These are phyloP conservation scores for Colletotrichum musicola DNA, from an alignment of 2,329 filamentous ascomycete species.

Conservation along the genomic window DNA sequence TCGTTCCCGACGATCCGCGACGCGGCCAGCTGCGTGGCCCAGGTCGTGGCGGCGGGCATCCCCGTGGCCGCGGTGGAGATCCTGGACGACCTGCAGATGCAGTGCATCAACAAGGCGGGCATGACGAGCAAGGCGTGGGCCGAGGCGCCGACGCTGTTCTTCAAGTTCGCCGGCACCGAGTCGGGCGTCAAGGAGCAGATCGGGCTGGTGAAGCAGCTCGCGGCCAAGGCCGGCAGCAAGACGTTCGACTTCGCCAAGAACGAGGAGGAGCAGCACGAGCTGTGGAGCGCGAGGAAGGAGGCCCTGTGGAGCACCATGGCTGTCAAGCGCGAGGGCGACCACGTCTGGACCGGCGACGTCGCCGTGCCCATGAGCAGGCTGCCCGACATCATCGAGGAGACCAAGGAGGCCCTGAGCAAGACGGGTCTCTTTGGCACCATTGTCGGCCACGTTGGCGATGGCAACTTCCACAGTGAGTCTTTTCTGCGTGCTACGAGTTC, in stretches of 20 bases:
- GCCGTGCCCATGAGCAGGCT: conserved; percentile 83
- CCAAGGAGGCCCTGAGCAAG: conserved; percentile 60
- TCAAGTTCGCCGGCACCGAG: conserved; percentile 84
- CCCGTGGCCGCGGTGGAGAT: conserved; percentile 94
- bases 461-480: conserved; percentile 77
- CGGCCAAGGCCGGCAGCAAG: conserved; percentile 71
- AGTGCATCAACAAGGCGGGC: conserved; percentile 74
- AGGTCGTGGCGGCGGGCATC: conserved; percentile 83
- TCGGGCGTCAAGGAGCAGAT: conserved; percentile 84
- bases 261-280: conserved; percentile 77
- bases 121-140: conserved; percentile 76
- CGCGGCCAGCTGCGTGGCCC: conserved; percentile 83
- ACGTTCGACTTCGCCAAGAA: conserved; percentile 83
- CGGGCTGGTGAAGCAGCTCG: conserved; percentile 72
- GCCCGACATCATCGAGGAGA: conserved; percentile 82
- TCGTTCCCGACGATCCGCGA: conserved; percentile 70
- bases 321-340: conserved; percentile 72
- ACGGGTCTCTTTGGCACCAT: conserved; percentile 63
- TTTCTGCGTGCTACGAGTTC: neutral
- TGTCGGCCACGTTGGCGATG: conserved; percentile 81
- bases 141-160: conserved; percentile 82
- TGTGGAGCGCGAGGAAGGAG: conserved; percentile 88
- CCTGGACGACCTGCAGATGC: conserved; percentile 91
- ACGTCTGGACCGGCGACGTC: conserved; percentile 88
- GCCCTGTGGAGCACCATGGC: conserved; percentile 86